Evolutionary conservation across 129 eudicot species (phyloP).

Genomic region (Flaveria ramosissima): DNA sequence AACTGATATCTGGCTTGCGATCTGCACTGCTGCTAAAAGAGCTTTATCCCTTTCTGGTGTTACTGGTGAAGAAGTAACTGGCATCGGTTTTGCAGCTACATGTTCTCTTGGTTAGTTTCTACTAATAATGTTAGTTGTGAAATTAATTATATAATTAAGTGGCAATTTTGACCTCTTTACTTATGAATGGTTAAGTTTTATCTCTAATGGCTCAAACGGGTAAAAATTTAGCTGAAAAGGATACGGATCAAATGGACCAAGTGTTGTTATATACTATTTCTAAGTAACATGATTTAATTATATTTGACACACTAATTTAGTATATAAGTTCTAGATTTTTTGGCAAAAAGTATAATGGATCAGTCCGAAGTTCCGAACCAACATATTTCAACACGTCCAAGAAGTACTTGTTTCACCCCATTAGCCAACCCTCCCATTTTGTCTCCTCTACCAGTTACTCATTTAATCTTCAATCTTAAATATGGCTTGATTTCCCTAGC

Average conservation of each 20-base stretch:
- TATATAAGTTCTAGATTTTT: not conserved
- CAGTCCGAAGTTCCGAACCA: not conserved
- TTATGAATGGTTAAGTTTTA: slow-evolving; percentile 3
- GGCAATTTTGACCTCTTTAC: not conserved
- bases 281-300: not conserved
- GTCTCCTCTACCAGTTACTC: slow-evolving; percentile 1
- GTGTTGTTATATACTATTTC: not conserved
- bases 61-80: slow-evolving; percentile 72
- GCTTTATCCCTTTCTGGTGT: slow-evolving; percentile 74
- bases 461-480: not conserved
- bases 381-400: not conserved
- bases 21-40: slow-evolving; percentile 89
- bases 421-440: not conserved
- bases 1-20: slow-evolving; percentile 98
- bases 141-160: slow-evolving; percentile 16
- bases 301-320: not conserved
- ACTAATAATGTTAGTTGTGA: slow-evolving; percentile 12
- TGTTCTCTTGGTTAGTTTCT: slow-evolving; percentile 84
- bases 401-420: slow-evolving; percentile 1
- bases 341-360: not conserved
- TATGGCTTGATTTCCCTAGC: not conserved
- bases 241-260: not conserved
- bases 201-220: not conserved
- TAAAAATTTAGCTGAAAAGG: not conserved
- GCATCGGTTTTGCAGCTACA: slow-evolving; percentile 97